These are phyloP conservation scores for Starmerella sirachaensis DNA, from an alignment of 805 yeast genomes.

Conservation along the genomic window DNA sequence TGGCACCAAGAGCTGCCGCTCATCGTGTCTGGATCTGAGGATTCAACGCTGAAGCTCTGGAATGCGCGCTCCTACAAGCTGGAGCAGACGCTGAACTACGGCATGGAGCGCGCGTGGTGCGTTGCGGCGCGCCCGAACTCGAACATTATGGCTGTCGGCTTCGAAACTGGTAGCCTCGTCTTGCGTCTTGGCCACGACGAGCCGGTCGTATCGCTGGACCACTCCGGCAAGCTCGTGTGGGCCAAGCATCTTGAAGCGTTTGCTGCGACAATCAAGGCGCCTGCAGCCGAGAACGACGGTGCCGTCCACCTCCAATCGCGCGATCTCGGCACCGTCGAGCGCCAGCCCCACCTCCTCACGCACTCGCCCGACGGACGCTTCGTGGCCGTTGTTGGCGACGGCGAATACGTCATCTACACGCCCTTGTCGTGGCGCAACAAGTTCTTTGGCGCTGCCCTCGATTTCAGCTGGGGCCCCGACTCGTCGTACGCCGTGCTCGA, in stretches of 20 bases:
- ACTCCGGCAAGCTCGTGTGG: conserved; percentile 83
- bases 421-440: conserved; percentile 98
- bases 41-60: conserved; percentile 90
- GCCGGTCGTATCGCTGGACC: conserved; percentile 88
- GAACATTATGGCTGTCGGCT: conserved; percentile 80
- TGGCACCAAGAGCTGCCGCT: conserved; percentile 97
- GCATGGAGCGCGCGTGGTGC: conserved; percentile 97
- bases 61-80: conserved; percentile 85
- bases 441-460: conserved; percentile 78
- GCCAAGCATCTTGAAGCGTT: conserved; percentile 82
- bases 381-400: conserved; percentile 95
- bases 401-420: conserved; percentile 90
- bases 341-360: conserved; percentile 72
- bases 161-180: conserved; percentile 87
- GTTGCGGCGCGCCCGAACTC: conserved; percentile 60
- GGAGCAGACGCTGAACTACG: conserved; percentile 81
- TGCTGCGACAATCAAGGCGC: conserved; percentile 49
- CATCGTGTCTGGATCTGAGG: conserved; percentile 93
- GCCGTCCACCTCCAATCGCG: conserved; percentile 60
- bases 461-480: conserved; percentile 92
- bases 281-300: conserved; percentile 33
- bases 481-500: conserved; percentile 77
- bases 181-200: conserved; percentile 85
- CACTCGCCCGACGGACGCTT: conserved; percentile 98
- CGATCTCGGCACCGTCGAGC: conserved; percentile 88